These are phyloP conservation scores for Penicillium waksmanii DNA, from an alignment of 495 filamentous ascomycete species.

Conservation along the genomic window DNA sequence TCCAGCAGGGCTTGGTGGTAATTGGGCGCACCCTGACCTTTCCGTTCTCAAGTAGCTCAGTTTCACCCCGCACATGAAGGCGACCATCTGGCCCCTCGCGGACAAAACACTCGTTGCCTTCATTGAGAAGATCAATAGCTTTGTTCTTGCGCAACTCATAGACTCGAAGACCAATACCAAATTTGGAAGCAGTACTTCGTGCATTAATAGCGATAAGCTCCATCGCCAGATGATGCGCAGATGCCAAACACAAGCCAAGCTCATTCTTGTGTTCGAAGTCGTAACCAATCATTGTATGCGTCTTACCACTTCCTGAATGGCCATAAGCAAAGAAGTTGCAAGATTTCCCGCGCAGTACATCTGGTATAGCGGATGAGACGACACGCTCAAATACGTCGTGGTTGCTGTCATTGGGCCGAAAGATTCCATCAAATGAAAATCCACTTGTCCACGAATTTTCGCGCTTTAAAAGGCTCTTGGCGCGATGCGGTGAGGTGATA, in stretches of 20 bases:
- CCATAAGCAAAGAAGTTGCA: slow-evolving; percentile 36
- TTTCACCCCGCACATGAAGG: slow-evolving; percentile 28
- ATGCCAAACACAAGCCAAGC: slow-evolving; percentile 27
- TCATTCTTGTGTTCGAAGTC: slow-evolving; percentile 18
- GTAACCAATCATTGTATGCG: slow-evolving; percentile 28
- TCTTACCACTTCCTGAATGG: slow-evolving; percentile 29
- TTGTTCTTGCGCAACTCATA: slow-evolving; percentile 31
- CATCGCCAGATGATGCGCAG: slow-evolving; percentile 18
- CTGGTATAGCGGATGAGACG: no score
- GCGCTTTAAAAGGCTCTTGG: no score
- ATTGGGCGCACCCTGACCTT: slow-evolving; percentile 31
- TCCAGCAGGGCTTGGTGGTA: slow-evolving; percentile 28
- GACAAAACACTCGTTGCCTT: slow-evolving; percentile 24
- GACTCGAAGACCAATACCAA: slow-evolving; percentile 29
- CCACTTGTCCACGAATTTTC: no score
- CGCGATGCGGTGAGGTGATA: no score
- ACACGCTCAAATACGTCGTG: no score
- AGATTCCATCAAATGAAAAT: no score
- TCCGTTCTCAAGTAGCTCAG: slow-evolving; percentile 27
- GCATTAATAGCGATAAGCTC: neutral
- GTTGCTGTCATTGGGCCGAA: no score
- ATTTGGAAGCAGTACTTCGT: no score
- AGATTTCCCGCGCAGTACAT: no score
- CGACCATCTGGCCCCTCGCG: slow-evolving; percentile 14
- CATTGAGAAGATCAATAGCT: slow-evolving; percentile 32